Evolutionary conservation across 164 flowering plant species (phyloP).

Genomic region (Saururus chinensis): DNA sequence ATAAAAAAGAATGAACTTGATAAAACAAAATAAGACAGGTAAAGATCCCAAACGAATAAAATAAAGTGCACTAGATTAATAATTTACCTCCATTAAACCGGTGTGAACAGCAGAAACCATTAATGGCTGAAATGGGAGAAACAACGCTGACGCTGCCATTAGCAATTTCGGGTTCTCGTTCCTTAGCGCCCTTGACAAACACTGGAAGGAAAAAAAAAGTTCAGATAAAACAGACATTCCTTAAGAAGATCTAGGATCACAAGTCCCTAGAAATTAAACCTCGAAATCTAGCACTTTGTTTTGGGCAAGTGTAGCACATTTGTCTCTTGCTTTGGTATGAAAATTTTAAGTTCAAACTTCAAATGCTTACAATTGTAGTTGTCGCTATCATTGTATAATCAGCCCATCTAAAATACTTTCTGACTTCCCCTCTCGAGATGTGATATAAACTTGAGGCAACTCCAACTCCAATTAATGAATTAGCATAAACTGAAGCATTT

Average conservation of each 20-base stretch:
- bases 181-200: constrained; percentile 78
- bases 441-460: constrained; percentile 89
- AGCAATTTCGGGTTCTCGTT: constrained; percentile 72
- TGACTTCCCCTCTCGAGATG: constrained; percentile 68
- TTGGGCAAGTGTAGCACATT: no score
- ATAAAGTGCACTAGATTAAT: not conserved
- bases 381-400: constrained; percentile 98
- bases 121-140: constrained; percentile 76
- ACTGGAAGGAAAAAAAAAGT: constrained; percentile 30
- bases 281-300: no score
- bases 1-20: no score
- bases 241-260: not conserved
- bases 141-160: constrained; percentile 78
- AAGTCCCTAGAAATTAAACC: no score
- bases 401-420: constrained; percentile 77
- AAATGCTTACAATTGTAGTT: constrained; percentile 66
- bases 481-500: constrained; percentile 65
- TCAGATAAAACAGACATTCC: not conserved
- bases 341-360: no score
- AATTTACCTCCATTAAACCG: constrained; percentile 88
- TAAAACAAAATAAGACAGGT: not conserved
- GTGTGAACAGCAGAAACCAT: constrained; percentile 95
- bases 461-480: constrained; percentile 94
- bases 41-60: no score
- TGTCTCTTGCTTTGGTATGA: not conserved